A percentile compares a stretch with the other conserved stretches of the same genome.
Evolutionary conservation across 2,329 filamentous ascomycete genomes (phyloP).

Genomic region (Grosmannia penicillata): DNA sequence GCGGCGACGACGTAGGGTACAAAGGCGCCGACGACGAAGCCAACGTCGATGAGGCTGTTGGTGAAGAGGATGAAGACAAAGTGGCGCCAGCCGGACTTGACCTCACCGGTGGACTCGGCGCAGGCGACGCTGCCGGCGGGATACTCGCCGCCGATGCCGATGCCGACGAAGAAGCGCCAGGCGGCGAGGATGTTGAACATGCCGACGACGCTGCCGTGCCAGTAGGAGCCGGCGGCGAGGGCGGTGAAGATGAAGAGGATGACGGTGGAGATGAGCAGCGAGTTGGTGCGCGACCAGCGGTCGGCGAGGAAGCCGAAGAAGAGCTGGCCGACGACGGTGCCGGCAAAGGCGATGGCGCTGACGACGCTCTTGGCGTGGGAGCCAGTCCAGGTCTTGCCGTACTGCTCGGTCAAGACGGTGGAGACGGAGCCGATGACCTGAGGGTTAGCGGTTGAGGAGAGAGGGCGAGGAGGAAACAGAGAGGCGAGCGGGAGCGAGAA

Average conservation of each 20-base stretch:
- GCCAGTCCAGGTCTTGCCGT: constrained; percentile 50
- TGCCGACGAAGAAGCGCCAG: constrained; percentile 69
- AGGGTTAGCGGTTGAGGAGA: constrained; percentile 2
- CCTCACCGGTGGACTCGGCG: constrained; percentile 70
- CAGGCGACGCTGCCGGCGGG: constrained; percentile 72
- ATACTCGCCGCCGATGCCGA: constrained; percentile 73
- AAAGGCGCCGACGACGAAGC: constrained; percentile 68
- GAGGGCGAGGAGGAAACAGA: no score
- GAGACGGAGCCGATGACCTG: constrained; percentile 79
- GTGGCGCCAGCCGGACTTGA: constrained; percentile 70
- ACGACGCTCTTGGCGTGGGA: constrained; percentile 63
- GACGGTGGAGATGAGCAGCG: constrained; percentile 64
- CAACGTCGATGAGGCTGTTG: constrained; percentile 25
- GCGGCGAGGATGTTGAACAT: constrained; percentile 65
- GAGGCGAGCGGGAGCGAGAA: no score
- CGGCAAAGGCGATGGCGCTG: constrained; percentile 69
- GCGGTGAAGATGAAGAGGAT: constrained; percentile 79
- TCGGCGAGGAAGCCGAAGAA: constrained; percentile 71
- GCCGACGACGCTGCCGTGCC: constrained; percentile 49
- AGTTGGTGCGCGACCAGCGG: constrained; percentile 71
- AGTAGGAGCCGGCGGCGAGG: constrained; percentile 63
- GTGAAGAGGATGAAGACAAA: constrained; percentile 64
- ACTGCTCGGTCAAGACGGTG: constrained; percentile 57
- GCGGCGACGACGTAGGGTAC: constrained; percentile 50
- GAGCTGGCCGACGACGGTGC: constrained; percentile 67